Base-by-base conservation (phyloP, 768 basidiomycete species). In the Inosperma sp. region DNA sequence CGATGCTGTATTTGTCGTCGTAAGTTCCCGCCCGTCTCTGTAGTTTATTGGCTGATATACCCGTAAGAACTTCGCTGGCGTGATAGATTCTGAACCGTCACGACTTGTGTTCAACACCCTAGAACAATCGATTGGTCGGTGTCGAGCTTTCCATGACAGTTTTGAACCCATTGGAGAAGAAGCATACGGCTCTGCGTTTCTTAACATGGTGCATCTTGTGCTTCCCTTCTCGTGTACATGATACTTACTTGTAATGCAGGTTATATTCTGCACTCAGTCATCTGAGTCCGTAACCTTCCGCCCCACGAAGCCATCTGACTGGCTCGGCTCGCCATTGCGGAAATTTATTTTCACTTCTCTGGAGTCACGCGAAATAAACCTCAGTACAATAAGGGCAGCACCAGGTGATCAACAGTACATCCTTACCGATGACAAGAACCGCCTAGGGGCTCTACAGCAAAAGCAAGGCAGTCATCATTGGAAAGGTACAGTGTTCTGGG, bases 11-110 rank as follows among this genome's bases (percentile, higher is more conserved):
- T 65, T 95, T 12, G 91, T 83, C 16, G 83, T 96, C 58, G 93
- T 93, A 56, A 37, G 34, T 48, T 42, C 44, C 16, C 22, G 16
- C 37, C 21, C 22, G 42, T 39, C 10, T 43, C 8, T 31, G 29
- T 22, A 39, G 19, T 17, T 35, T 17, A 7, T n/a, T n/a, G n/a
- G 22, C 34, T 49, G 21, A 50, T 23, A 13, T 13, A 7, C 21
- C 26, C 9, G 8, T 21, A 37, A 93, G 92, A 95, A 95, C 63
- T 88, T 89, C 64, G 93, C 82, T 0, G 93, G 94, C n/a, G 66
- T 73, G 45, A 62, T 86, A 16, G 70, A 68, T 21, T 86, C 86
- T 0, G 68, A 76, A 39, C 74, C 89, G 0, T 79, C 85, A 1
- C 77, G 73, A 39, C 77, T 87, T 39, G 75, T 96, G 31, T 65